A percentile compares a stretch with the other conserved stretches of the same genome.
Conservation (phyloP, 306 rosid genomes). For the Spatholobus suberectus region DNA sequence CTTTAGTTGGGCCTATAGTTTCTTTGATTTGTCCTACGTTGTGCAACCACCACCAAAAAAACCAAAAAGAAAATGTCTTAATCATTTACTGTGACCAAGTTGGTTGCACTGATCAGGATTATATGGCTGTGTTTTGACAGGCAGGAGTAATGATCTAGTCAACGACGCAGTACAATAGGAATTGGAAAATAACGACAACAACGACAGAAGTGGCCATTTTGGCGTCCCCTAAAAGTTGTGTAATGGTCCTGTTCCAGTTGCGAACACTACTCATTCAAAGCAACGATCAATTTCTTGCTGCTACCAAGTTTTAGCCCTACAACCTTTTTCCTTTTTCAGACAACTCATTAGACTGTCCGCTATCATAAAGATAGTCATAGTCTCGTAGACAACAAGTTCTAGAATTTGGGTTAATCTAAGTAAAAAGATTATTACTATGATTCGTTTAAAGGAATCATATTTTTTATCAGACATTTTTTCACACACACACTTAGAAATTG, state of each 20-base stretch:
- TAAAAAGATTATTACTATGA: too few species aligned
- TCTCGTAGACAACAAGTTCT: neutral
- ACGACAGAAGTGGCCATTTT: neutral
- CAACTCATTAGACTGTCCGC: neutral
- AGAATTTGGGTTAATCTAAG: neutral
- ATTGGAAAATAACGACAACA: neutral
- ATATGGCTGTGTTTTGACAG: slow-evolving; percentile 14
- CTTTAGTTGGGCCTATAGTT: neutral
- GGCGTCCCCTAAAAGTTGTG: slow-evolving; percentile 25
- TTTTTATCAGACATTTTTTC: too few species aligned
- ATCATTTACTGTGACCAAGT: neutral
- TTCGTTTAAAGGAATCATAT: too few species aligned
- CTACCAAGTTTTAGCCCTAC: neutral
- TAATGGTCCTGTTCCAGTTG: neutral
- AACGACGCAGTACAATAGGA: neutral
- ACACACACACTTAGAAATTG: too few species aligned
- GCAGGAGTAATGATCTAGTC: neutral
- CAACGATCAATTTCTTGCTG: neutral
- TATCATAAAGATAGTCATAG: neutral
- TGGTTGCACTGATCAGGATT: neutral
- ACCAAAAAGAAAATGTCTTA: neutral
- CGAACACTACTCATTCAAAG: neutral
- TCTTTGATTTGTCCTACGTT: neutral
- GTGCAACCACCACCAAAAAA: neutral
- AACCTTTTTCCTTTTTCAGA: neutral